Base-by-base conservation (phyloP, 192 early-diverging fungal species). In the Chytriomyces confervae region DNA sequence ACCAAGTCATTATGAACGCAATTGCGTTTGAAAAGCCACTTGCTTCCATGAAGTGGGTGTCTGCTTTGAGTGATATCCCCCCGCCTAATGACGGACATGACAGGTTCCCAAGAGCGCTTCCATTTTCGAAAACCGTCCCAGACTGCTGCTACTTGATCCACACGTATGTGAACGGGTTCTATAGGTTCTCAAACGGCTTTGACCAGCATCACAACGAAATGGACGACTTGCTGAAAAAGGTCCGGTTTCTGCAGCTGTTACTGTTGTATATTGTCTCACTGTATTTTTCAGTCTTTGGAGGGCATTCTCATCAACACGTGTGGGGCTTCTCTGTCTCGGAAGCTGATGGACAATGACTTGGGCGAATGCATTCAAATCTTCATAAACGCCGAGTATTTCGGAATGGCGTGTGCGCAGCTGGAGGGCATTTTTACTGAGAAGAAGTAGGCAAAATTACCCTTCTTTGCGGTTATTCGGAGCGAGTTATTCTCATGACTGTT, bases 291-390 rank as follows among this genome's bases (percentile, higher is more conserved):
- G 80, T 86, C 84, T 7, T 61, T 90, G 9, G 95, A 96, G 78
- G 89, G 85, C 46, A 75, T 96, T 7, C 69, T 96, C 43, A 87
- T 91, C 53, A 87, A 91, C 69, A 86, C 90, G 64, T 85, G 95
- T 44, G 89, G 93, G 74, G 89, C 87, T 6, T 86, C 93, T 5
- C 79, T 94, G 63, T 68, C 90, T 27, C 84, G 89, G 46, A 92
- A 91, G 71, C 81, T 95, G 13, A 84, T 86, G 75, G 89, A 86
- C 4, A 88, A 83, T 60, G 93, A 91, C 70, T 81, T 96, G n/a
- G 90, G 92, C 1, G 90, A 93, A 69, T 93, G 92, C 64, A 86
- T 92, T n/a, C 95, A 96, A 77, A 94, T 95, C 24, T 88, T 95
- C 50, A 89, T 93, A 78, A 95, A 96, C 75, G 79, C 93, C 27